Evolutionary conservation across 2,329 filamentous ascomycete species (phyloP).

Genomic region (Nannizziopsis arthrosporioides): DNA sequence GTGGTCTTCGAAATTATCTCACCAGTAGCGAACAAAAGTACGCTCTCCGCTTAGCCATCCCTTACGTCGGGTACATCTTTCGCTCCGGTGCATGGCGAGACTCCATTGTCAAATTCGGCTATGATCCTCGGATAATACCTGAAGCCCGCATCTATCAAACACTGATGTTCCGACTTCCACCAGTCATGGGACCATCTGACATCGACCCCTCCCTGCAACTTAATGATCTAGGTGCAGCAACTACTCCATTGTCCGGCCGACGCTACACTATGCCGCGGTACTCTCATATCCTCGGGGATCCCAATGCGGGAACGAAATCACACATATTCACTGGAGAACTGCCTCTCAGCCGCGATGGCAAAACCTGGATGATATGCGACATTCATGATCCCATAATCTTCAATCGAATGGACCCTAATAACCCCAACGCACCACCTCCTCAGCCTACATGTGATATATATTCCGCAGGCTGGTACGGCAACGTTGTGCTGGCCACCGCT

Average conservation of each 20-base stretch:
- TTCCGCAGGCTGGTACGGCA: slow-evolving; percentile 72
- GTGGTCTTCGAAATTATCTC: slow-evolving; percentile 66
- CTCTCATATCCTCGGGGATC: slow-evolving; percentile 10
- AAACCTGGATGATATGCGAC: slow-evolving; percentile 91
- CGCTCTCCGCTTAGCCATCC: slow-evolving; percentile 59
- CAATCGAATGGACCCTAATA: slow-evolving; percentile 52
- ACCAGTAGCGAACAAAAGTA: slow-evolving; percentile 38
- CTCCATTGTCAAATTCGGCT: slow-evolving; percentile 68
- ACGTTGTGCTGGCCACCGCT: slow-evolving; percentile 69
- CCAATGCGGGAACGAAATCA: slow-evolving; percentile 14
- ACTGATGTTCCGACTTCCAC: slow-evolving; percentile 64
- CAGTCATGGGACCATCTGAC: slow-evolving; percentile 19
- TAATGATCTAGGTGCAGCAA: slow-evolving; percentile 1
- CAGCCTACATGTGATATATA: slow-evolving; percentile 47
- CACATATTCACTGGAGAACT: slow-evolving; percentile 75
- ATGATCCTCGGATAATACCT: slow-evolving; percentile 70
- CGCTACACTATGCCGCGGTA: slow-evolving; percentile 19
- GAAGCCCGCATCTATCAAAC: slow-evolving; percentile 77
- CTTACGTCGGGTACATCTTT: slow-evolving; percentile 85
- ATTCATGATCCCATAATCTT: slow-evolving; percentile 67
- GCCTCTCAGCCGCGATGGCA: slow-evolving; percentile 62
- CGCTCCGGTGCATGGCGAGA: slow-evolving; percentile 86
- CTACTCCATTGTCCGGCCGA: slow-evolving; percentile 18
- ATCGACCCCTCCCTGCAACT: slow-evolving; percentile 3
- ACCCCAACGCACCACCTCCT: slow-evolving; percentile 41